These are phyloP conservation scores for Clarireedia monteithiana DNA, from an alignment of 2,329 filamentous ascomycete species.

Conservation along the genomic window DNA sequence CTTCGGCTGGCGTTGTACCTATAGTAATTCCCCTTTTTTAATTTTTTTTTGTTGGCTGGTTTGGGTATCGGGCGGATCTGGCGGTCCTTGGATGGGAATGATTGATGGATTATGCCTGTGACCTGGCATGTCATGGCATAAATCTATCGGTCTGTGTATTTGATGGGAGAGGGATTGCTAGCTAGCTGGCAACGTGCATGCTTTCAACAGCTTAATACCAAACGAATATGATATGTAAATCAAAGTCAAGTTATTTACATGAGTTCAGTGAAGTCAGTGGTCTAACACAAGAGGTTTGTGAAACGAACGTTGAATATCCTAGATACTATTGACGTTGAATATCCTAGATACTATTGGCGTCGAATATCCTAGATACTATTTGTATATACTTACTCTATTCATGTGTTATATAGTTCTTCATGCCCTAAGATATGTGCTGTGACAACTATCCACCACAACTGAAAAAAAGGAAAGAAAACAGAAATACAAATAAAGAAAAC, in stretches of 20 bases:
- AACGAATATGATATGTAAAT: neutral
- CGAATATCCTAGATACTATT: too few species aligned
- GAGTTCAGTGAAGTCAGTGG: too few species aligned
- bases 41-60: neutral
- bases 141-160: neutral
- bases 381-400: neutral
- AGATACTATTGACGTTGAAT: too few species aligned
- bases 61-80: slow-evolving; percentile 3
- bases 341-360: too few species aligned
- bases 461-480: neutral
- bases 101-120: neutral
- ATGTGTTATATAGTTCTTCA: neutral
- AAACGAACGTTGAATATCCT: too few species aligned
- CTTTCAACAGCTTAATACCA: neutral
- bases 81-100: neutral
- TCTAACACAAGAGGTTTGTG: too few species aligned
- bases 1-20: slow-evolving; percentile 9
- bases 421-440: neutral
- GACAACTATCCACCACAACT: neutral
- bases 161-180: neutral
- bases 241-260: too few species aligned
- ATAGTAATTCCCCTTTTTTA: neutral
- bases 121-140: too few species aligned
- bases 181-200: neutral
- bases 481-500: slow-evolving; percentile 7